Base-by-base conservation (phyloP, 441 rosid genomes). In the Syzygium syzygioides region DNA sequence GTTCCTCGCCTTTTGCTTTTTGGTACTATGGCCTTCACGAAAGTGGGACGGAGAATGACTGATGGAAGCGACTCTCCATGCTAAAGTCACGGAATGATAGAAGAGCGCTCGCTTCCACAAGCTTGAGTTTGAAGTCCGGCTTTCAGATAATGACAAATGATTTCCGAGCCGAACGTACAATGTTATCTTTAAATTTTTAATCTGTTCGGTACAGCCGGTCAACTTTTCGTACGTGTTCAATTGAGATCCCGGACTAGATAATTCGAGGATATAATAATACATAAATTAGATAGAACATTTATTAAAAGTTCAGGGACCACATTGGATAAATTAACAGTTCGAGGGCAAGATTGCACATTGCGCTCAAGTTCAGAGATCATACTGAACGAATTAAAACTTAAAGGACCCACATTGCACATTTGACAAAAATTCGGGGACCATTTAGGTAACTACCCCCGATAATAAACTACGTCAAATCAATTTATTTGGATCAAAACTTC, bases 351-450 rank as follows among this genome's bases (percentile, higher is more conserved):
- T 62, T 62, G 7, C 37, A n/a, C 4, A 6, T n/a, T 14, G 9
- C 5, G 68, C 30, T 14, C 11, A 26, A 59, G 8, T 59, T 14
- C 4, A 1, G 3, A 0, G 23, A 60, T 12, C 26, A 9, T 68
- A 34, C 9, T 10, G 9, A 66, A 18, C 1, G 34, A 18, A 68
- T 37, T 37, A 12, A 71, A 71, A 20, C 2, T 20, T 34, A 0
- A 6, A 0, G 0, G 23, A 20, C 3, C 3, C 80, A 71, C 9
- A 1, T 34, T 14, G 4, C 0, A 15, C 7, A 64, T 17, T 15
- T 0, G 0, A 9, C 17, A 19, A 14, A 64, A 64, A 8, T 30
- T 3, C 71, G 7, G 2, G 2, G 30, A 15, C 4, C 34, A n/a
- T 64, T 64, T 30, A 0, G 15, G 20, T 30, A 9, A 30, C 6